Evolutionary conservation across 352 stramenopile genomes (phyloP).

Genomic region (Thraustotheca clavata): DNA sequence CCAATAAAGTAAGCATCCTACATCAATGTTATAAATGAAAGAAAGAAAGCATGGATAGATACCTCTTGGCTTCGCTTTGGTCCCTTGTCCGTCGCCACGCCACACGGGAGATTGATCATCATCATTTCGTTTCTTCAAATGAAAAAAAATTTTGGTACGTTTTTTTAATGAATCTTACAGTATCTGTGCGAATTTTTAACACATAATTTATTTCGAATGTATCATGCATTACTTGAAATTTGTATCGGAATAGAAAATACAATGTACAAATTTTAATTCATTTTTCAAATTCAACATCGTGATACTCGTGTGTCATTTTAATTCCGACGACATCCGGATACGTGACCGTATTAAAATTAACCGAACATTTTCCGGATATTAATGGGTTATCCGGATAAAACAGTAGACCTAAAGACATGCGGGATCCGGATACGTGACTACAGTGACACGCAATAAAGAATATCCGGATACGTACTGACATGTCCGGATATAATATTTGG

Average conservation of each 20-base stretch:
- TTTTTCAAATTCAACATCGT: too few species aligned
- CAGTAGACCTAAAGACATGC: too few species aligned
- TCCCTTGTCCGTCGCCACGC: constrained; percentile 20
- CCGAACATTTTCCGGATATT: too few species aligned
- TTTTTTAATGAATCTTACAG: background rate
- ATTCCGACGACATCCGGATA: too few species aligned
- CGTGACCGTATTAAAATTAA: too few species aligned
- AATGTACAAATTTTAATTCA: background rate
- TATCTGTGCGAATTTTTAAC: too few species aligned
- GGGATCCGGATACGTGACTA: too few species aligned
- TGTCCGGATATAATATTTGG: too few species aligned
- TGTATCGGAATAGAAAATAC: background rate
- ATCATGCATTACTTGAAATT: background rate
- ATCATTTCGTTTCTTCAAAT: background rate
- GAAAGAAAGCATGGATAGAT: background rate
- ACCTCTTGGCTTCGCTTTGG: constrained; percentile 19
- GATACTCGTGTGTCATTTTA: too few species aligned
- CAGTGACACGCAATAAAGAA: too few species aligned
- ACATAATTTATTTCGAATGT: background rate
- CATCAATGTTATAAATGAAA: background rate
- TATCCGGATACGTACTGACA: too few species aligned
- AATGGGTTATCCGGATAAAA: too few species aligned
- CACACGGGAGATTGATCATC: background rate
- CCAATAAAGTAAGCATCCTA: constrained; percentile 81
- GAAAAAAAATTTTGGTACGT: constrained; percentile 5